phyloP scores from a whole-genome alignment of 2,329 filamentous ascomycete species.

The Daldinia sp. region DNA sequence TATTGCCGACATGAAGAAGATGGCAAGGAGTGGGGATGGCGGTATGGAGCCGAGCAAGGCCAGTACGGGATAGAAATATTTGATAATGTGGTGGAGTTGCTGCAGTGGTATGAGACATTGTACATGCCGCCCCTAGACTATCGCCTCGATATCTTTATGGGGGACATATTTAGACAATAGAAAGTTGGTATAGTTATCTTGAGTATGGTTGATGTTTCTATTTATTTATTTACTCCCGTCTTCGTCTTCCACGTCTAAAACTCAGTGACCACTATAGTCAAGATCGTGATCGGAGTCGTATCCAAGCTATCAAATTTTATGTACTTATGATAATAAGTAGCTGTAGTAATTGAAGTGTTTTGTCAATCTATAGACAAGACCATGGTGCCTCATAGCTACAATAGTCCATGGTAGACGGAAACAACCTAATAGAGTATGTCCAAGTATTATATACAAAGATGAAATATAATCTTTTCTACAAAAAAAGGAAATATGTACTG shows the following conservation, averaged over 20 bases:
- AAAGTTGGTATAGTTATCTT: background rate
- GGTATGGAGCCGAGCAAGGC: constrained; percentile 17
- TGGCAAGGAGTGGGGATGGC: constrained; percentile 14
- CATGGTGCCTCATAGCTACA: too few species aligned
- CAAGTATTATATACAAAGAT: background rate
- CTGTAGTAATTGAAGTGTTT: background rate
- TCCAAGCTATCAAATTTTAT: background rate
- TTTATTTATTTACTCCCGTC: too few species aligned
- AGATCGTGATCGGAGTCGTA: background rate
- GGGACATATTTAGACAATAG: background rate
- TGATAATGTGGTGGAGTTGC: constrained; percentile 25
- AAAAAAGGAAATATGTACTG: background rate
- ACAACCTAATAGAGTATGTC: too few species aligned
- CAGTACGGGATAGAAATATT: constrained; percentile 23
- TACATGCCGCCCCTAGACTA: constrained; percentile 6
- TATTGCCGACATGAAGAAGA: constrained; percentile 18
- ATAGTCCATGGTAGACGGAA: background rate
- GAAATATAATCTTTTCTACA: background rate
- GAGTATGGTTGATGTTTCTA: too few species aligned
- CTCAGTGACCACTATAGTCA: too few species aligned
- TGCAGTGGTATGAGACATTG: constrained; percentile 23
- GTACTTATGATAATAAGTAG: background rate
- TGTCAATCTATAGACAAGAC: background rate
- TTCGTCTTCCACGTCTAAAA: too few species aligned
- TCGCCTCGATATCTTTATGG: background rate